phyloP scores from a whole-genome alignment of 2,329 filamentous ascomycete species.

The Aspergillus flavus region DNA sequence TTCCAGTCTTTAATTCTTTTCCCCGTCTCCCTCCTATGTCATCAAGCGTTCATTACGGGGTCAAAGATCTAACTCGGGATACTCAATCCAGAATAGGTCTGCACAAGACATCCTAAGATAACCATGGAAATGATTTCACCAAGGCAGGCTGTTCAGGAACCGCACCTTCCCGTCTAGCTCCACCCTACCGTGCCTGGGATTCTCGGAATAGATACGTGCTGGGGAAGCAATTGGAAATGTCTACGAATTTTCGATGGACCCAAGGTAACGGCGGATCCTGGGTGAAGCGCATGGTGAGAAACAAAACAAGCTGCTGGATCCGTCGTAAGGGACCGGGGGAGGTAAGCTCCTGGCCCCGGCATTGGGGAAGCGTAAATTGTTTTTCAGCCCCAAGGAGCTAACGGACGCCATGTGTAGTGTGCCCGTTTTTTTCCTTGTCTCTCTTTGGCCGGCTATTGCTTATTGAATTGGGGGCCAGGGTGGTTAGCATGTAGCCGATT shows the following conservation, averaged over 20 bases:
- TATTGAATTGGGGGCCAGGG: conserved; percentile 20
- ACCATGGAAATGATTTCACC: conserved; percentile 6
- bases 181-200: conserved; percentile 11
- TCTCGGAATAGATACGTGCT: neutral
- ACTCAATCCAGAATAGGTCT: conserved; percentile 15
- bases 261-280: conserved; percentile 1
- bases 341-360: conserved; percentile 15
- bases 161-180: conserved; percentile 9
- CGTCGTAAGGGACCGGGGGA: conserved; percentile 8
- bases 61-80: conserved; percentile 9
- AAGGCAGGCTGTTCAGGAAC: conserved; percentile 2
- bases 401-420: conserved; percentile 13
- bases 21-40: neutral
- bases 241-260: conserved; percentile 5
- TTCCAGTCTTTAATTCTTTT: neutral
- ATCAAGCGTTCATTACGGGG: neutral
- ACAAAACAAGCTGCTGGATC: conserved; percentile 13
- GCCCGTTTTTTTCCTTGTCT: conserved; percentile 6
- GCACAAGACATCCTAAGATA: conserved; percentile 5
- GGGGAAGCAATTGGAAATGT: conserved; percentile 3
- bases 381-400: conserved; percentile 25
- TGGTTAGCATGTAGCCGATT: conserved; percentile 15
- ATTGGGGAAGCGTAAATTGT: conserved; percentile 13
- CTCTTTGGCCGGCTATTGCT: conserved; percentile 7
- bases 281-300: conserved; percentile 6